Evolutionary conservation across 495 filamentous ascomycete genomes (phyloP).

Genomic region (Bathelium albidoporum): DNA sequence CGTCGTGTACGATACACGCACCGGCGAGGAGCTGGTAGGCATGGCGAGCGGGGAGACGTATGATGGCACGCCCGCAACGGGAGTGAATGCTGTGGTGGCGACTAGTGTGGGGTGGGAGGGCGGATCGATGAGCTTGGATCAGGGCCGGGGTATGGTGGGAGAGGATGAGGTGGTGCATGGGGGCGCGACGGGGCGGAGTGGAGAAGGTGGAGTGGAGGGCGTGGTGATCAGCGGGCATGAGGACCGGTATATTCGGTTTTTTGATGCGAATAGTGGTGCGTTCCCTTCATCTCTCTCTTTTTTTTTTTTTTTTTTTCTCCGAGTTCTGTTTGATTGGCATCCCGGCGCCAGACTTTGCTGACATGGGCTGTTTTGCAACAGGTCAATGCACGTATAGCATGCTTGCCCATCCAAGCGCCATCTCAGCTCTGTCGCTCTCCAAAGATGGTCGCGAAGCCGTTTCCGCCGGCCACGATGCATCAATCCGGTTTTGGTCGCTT

Average conservation of each 20-base stretch:
- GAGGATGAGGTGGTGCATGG: slow-evolving; percentile 61
- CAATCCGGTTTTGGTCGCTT: slow-evolving; percentile 92
- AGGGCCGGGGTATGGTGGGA: slow-evolving; percentile 41
- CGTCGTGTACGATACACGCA: slow-evolving; percentile 80
- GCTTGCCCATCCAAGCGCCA: slow-evolving; percentile 88
- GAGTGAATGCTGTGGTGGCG: slow-evolving; percentile 86
- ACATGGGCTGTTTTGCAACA: slow-evolving; percentile 34
- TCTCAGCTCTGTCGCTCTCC: slow-evolving; percentile 79
- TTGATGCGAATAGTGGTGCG: slow-evolving; percentile 96
- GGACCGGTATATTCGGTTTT: slow-evolving; percentile 90
- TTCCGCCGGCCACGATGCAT: slow-evolving; percentile 89
- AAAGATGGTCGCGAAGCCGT: slow-evolving; percentile 92
- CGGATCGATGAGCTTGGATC: slow-evolving; percentile 48
- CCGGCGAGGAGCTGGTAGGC: slow-evolving; percentile 78
- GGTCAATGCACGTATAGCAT: slow-evolving; percentile 99
- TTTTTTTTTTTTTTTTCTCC: no score
- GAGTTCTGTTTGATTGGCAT: no score
- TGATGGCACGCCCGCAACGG: slow-evolving; percentile 69
- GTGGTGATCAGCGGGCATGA: slow-evolving; percentile 92
- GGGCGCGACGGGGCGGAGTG: slow-evolving; percentile 74
- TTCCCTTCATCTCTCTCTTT: slow-evolving; percentile 19
- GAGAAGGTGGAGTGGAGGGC: slow-evolving; percentile 63
- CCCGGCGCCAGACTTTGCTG: no score
- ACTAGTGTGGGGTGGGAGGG: slow-evolving; percentile 72
- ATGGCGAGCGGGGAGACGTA: slow-evolving; percentile 94